Conservation (phyloP, 1,284 basidiomycete genomes). For the Tremellales sp. region DNA sequence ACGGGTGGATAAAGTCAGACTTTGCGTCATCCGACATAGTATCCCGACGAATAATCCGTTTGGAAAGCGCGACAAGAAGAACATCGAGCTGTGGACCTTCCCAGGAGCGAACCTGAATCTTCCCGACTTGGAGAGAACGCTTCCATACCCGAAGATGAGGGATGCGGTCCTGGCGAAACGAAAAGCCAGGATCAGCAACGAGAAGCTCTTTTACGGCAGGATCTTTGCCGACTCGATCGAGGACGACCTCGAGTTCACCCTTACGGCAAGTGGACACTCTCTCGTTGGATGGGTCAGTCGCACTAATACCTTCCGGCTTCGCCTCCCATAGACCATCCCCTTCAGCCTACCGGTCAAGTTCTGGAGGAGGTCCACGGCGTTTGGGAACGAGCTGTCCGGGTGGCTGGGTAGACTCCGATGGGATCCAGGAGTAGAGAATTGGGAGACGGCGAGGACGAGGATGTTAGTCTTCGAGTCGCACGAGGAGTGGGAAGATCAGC, state of each 20-base stretch:
- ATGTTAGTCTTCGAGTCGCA: no score
- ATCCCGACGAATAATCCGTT: not conserved
- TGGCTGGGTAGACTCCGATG: conserved; percentile 23
- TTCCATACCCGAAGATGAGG: not conserved
- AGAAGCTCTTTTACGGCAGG: conserved; percentile 33
- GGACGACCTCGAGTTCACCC: conserved; percentile 20
- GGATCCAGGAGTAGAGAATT: conserved; percentile 21
- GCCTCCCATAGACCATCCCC: conserved; percentile 6
- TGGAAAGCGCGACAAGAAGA: not conserved
- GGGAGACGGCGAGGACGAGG: conserved; percentile 10
- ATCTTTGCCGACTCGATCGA: conserved; percentile 28
- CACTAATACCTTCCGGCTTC: not conserved
- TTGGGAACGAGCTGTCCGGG: not conserved
- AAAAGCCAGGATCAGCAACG: conserved; percentile 10
- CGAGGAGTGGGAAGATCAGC: no score
- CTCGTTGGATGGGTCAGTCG: not conserved
- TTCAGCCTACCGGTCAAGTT: conserved; percentile 12
- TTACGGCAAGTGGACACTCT: conserved; percentile 20
- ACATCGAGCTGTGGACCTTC: not conserved
- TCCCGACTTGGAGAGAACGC: not conserved
- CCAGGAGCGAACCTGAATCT: not conserved
- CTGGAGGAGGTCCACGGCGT: conserved; percentile 3
- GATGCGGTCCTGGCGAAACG: conserved; percentile 6
- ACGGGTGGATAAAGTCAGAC: not conserved
- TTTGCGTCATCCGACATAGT: not conserved